Evolutionary conservation across 2,329 filamentous ascomycete genomes (phyloP), one percentile per base, ranked within the genome.

Genomic region (Curvularia sp.): DNA sequence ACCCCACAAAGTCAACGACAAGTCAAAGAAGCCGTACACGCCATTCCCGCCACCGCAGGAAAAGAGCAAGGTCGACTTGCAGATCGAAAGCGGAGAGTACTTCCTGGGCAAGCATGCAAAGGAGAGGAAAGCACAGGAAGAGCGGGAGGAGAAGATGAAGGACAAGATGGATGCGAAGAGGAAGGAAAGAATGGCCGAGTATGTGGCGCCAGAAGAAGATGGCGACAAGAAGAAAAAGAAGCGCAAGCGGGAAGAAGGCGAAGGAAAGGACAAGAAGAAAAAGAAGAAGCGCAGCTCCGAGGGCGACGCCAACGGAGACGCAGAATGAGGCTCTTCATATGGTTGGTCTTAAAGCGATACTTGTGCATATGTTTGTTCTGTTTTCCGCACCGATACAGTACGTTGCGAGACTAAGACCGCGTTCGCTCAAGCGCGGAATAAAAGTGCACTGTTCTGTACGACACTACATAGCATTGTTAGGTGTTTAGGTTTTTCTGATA

Each of bases 41-140:
- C 94, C 95, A 9, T 99, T 99, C 88, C 95, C 95, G 49, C 95
- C 95, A 6, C 87, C 93, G 43, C 93, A 93, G 66, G 94, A 99
- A 84, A 97, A 97, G 91, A 97, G 93, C 87, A 99, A 98, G 87
- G 86, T 99, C 70, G 95, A 99, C 79, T 81, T 93, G 79, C 94
- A 99, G 85, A 97, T 99, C 82, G 95, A 99, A 83, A 93, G 88
- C 70, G 94, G 95, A 80, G 94, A 98, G 81, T 99, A 96, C 81
- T 98, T 98, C 79, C 80, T 99, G 74, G 89, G 89, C 74, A 97
- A 97, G 83, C 88, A 93, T 73, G 93, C 92, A 60, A 97, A 96
- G 84, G 92, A 96, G 72, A 85, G 93, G 61, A 90, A 89, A 54
- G 88, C 84, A 47, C 88, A 90, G 78, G 89, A 94, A 74, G 90